Percentiles rank a stretch among this genome's conserved stretches.
Evolutionary conservation across 2,329 filamentous ascomycete genomes (phyloP).

Genomic region (Stachybotrys chartarum): DNA sequence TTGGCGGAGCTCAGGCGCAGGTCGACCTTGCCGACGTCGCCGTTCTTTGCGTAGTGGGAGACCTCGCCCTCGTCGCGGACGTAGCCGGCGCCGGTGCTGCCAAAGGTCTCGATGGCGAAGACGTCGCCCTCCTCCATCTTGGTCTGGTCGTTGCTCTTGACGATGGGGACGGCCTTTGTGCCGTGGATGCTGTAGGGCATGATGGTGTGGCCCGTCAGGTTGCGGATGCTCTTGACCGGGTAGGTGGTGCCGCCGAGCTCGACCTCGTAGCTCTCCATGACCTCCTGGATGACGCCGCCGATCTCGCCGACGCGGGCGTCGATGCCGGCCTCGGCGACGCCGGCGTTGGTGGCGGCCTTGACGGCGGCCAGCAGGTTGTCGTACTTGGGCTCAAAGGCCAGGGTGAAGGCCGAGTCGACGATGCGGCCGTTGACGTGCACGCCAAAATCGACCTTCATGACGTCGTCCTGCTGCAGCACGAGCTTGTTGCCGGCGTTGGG

Average conservation of each 20-base stretch:
- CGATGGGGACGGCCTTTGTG: slow-evolving; percentile 87
- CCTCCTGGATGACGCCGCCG: slow-evolving; percentile 76
- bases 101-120: slow-evolving; percentile 94
- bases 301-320: slow-evolving; percentile 85
- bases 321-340: slow-evolving; percentile 78
- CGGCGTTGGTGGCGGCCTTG: slow-evolving; percentile 74
- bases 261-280: slow-evolving; percentile 89
- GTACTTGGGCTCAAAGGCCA: slow-evolving; percentile 68
- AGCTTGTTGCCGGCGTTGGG: slow-evolving; percentile 82
- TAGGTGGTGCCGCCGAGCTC: slow-evolving; percentile 73
- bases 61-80: slow-evolving; percentile 83
- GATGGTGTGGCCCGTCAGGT: slow-evolving; percentile 86
- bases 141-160: slow-evolving; percentile 78
- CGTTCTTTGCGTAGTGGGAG: slow-evolving; percentile 77
- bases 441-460: slow-evolving; percentile 78
- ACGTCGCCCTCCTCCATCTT: slow-evolving; percentile 98
- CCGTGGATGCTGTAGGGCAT: slow-evolving; percentile 86
- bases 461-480: slow-evolving; percentile 63
- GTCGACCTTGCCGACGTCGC: slow-evolving; percentile 67
- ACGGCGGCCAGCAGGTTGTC: slow-evolving; percentile 69
- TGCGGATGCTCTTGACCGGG: slow-evolving; percentile 78
- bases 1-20: slow-evolving; percentile 77
- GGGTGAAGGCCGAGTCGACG: slow-evolving; percentile 74
- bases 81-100: slow-evolving; percentile 83
- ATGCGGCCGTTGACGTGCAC: slow-evolving; percentile 76